A percentile compares a stretch with the other conserved stretches of the same genome.
Conservation (phyloP, 768 basidiomycete genomes). For the Rhizopogon rudus region DNA sequence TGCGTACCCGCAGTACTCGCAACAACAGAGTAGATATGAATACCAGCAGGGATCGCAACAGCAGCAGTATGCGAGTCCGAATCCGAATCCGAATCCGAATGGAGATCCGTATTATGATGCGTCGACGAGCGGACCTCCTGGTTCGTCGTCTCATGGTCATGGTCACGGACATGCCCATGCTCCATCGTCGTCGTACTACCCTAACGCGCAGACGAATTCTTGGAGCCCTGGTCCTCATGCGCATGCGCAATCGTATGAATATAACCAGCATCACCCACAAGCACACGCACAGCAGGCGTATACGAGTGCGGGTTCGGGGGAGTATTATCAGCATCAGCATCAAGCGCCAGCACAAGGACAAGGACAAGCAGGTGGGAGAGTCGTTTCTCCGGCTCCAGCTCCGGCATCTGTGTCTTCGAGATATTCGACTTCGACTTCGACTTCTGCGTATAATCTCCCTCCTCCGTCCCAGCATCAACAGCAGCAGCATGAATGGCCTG, state of each 20-base stretch:
- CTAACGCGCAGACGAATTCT: slow-evolving; percentile 14
- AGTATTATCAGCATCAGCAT: background rate
- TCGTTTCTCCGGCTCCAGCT: too few species aligned
- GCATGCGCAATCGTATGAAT: slow-evolving; percentile 1
- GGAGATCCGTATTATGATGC: slow-evolving; percentile 21
- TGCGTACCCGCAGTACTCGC: slow-evolving; percentile 23
- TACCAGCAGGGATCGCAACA: slow-evolving; percentile 11
- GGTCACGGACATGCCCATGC: slow-evolving; percentile 5
- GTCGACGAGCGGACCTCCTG: slow-evolving; percentile 11
- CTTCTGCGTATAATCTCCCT: background rate
- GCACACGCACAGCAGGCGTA: background rate
- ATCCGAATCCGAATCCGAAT: background rate
- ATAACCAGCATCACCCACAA: background rate
- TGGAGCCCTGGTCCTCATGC: slow-evolving; percentile 1
- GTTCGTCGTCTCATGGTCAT: background rate
- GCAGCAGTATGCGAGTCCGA: slow-evolving; percentile 15
- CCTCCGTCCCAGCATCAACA: slow-evolving; percentile 4
- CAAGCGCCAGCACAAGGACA: background rate
- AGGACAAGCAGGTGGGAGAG: too few species aligned
- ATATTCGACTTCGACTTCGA: too few species aligned
- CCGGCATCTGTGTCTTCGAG: too few species aligned
- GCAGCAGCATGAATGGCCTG: slow-evolving; percentile 6
- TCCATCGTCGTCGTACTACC: slow-evolving; percentile 13
- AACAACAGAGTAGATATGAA: slow-evolving; percentile 16
- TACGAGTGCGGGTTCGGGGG: background rate